Evolutionary conservation across 352 stramenopile species (phyloP).

Genomic region (Phytophthora palmivora): DNA sequence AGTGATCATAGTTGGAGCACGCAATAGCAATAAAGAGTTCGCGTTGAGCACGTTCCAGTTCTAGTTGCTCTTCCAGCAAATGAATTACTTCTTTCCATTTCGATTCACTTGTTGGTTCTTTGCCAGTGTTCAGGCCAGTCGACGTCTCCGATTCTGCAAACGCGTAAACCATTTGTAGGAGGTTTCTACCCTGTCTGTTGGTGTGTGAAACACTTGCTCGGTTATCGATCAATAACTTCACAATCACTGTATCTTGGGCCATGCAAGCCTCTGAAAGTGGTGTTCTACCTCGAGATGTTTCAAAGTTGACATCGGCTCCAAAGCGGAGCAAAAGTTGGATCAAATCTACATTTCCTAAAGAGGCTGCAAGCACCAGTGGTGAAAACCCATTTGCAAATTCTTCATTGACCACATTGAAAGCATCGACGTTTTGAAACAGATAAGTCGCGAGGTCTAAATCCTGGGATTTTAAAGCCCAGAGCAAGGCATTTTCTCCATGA

Average conservation of each 20-base stretch:
- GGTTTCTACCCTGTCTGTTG: conserved; percentile 65
- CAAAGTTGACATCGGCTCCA: conserved; percentile 74
- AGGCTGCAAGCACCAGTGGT: conserved; percentile 57
- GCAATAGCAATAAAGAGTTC: conserved; percentile 73
- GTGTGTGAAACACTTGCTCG: conserved; percentile 65
- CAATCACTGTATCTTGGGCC: conserved; percentile 51
- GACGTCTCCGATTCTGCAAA: conserved; percentile 20
- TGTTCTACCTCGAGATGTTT: conserved; percentile 72
- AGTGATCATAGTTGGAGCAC: conserved; percentile 73
- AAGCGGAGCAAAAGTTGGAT: conserved; percentile 65
- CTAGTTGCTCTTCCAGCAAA: conserved; percentile 51
- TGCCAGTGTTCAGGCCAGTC: not conserved
- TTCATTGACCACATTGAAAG: conserved; percentile 43
- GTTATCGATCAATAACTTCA: conserved; percentile 65
- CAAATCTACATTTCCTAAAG: conserved; percentile 53
- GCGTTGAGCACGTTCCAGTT: conserved; percentile 59
- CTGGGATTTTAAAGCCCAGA: conserved; percentile 66
- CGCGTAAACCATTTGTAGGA: conserved; percentile 48
- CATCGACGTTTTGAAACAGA: conserved; percentile 60
- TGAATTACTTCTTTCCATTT: conserved; percentile 48
- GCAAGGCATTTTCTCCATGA: conserved; percentile 60
- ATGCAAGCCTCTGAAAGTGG: conserved; percentile 69
- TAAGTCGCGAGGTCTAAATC: conserved; percentile 73
- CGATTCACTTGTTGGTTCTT: not conserved
- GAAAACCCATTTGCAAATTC: conserved; percentile 80